Evolutionary conservation across 257 asterid genomes (phyloP), one percentile per base, ranked within the genome.

Genomic region (Agastache rugosa): DNA sequence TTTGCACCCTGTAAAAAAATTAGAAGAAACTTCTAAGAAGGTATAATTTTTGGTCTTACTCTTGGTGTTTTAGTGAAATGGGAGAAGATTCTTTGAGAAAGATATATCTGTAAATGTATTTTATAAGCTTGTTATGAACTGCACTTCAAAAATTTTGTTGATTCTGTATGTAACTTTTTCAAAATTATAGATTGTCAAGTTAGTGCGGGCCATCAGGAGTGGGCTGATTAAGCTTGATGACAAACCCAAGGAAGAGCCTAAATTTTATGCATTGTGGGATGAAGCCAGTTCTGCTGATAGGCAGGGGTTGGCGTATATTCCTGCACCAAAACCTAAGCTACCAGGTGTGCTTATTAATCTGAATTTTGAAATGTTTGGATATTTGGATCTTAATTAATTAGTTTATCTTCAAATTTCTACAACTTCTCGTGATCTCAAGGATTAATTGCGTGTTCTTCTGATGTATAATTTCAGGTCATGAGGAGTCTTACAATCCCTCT

Each of bases 401-500:
- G 22, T 72, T 23, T 71, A 17, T 27, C 29, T 51, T 62, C 12
- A 22, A 48, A 23, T 64, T 7, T 62, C 6, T 60, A 19, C 23
- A 51, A 22, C 61, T 68, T 27, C 50, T 42, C 63, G 16, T 42
- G 54, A 11, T 42, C 34, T 62, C 10, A n/a, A 47, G 17, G 41
- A 41, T 48, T 59, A 16, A 59, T 59, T 45, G 42, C 51, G 69
- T 70, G 75, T 48, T 64, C 23, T 35, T 47, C 75, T 77, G 56
- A 71, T 72, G 23, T 51, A 44, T 64, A 60, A 27, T 82, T 83
- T 83, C 86, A 95, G 99, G 99, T 69, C 98, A 95, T 14, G 99
- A 90, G 77, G 97, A 92, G 79, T 92, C 99, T 59, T 95, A 86
- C 81, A 90, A 88, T 79, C 99, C 99, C 75, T 89, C 99, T 61